These are phyloP conservation scores for Fusarium oxysporum DNA, from an alignment of 2,329 filamentous ascomycete species.

Conservation along the genomic window DNA sequence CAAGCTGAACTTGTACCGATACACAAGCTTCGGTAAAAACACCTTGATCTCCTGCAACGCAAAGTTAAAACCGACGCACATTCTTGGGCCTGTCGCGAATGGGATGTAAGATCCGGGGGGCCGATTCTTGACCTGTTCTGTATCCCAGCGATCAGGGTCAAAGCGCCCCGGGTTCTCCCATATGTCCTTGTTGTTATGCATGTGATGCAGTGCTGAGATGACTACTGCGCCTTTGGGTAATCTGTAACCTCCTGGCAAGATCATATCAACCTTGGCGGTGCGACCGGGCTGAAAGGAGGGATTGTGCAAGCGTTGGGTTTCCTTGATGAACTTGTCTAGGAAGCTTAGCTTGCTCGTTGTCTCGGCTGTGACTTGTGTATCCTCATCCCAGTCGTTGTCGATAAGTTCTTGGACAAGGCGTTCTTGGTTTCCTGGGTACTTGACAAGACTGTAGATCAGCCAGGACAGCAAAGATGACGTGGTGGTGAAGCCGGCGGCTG, in stretches of 20 bases:
- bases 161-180: slow-evolving; percentile 70
- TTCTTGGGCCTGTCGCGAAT: slow-evolving; percentile 67
- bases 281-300: slow-evolving; percentile 71
- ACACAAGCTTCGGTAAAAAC: slow-evolving; percentile 67
- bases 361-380: slow-evolving; percentile 60
- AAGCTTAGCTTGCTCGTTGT: slow-evolving; percentile 60
- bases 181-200: slow-evolving; percentile 63
- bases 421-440: slow-evolving; percentile 67
- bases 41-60: slow-evolving; percentile 71
- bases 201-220: slow-evolving; percentile 63
- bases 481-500: slow-evolving; percentile 70
- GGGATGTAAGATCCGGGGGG: slow-evolving; percentile 66
- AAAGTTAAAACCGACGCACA: slow-evolving; percentile 74
- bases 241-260: slow-evolving; percentile 69
- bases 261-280: slow-evolving; percentile 65
- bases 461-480: slow-evolving; percentile 69
- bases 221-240: slow-evolving; percentile 64
- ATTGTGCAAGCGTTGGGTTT: slow-evolving; percentile 69
- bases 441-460: slow-evolving; percentile 65
- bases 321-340: slow-evolving; percentile 70
- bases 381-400: slow-evolving; percentile 57
- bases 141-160: slow-evolving; percentile 70
- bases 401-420: slow-evolving; percentile 68
- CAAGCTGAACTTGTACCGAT: slow-evolving; percentile 65
- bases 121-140: slow-evolving; percentile 62